phyloP scores from a whole-genome alignment of 2,329 filamentous ascomycete species.

The Diplodia intermedia region DNA sequence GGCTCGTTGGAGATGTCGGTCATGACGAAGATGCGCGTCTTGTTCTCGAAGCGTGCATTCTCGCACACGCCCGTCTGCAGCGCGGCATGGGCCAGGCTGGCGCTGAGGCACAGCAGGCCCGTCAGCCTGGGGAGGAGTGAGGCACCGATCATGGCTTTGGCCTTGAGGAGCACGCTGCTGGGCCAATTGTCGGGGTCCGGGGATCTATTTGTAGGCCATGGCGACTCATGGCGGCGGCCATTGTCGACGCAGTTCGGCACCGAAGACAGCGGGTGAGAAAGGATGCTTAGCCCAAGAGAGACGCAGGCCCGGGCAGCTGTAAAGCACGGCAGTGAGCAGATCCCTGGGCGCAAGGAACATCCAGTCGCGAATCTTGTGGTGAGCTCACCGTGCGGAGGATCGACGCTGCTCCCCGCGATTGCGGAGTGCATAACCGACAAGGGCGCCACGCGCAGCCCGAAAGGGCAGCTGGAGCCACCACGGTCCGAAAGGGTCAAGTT shows the following conservation, averaged over 20 bases:
- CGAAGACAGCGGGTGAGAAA: background rate
- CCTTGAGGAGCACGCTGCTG: constrained; percentile 5
- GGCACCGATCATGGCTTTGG: constrained; percentile 14
- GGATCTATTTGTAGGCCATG: constrained; percentile 1
- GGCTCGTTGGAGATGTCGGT: constrained; percentile 39
- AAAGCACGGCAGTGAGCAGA: background rate
- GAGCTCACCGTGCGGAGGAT: constrained; percentile 29
- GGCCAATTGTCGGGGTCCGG: background rate
- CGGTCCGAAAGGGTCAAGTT: background rate
- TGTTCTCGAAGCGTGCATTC: constrained; percentile 19
- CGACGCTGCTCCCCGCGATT: constrained; percentile 20
- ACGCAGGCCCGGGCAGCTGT: background rate
- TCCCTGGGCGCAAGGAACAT: background rate
- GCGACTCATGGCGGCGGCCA: background rate
- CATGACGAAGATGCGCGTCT: constrained; percentile 35
- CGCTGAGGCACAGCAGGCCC: constrained; percentile 18
- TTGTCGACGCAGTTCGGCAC: constrained; percentile 6
- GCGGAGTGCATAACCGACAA: constrained; percentile 13
- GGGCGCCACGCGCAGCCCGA: background rate
- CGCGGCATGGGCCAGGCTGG: constrained; percentile 5
- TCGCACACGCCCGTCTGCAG: constrained; percentile 14
- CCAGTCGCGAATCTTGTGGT: background rate
- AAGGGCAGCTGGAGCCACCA: constrained; percentile 12
- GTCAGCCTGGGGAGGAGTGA: constrained; percentile 1
- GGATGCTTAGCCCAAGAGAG: background rate